Base-by-base conservation (phyloP, 768 basidiomycete species). In the Chalciporus chontae region DNA sequence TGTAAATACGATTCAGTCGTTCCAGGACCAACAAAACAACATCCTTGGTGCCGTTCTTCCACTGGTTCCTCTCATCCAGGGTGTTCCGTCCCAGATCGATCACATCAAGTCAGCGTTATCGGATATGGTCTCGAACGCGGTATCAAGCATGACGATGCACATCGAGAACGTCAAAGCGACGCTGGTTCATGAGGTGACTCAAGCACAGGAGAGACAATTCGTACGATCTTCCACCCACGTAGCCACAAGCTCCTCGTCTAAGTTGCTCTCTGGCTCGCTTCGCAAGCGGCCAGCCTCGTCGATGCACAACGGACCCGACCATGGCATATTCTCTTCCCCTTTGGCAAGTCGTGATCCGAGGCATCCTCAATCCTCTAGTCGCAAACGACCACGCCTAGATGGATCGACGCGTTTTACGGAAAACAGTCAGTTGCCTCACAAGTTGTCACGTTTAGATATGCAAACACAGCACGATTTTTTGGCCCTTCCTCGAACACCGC, bases 41-140 rank as follows among this genome's bases (percentile, higher is more conserved):
- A 27, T 66, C 32, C 51, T 87, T 2, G 61, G 78, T 19, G 69
- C 79, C 10, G 65, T 89, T 2, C 53, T 78, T 0, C 83, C 87
- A 7, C 64, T 89, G 14, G 64, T 84, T 3, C 84, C 86, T 23
- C 67, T 84, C 4, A 51, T 87, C 2, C 82, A 85, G 51, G 69
- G 79, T 8, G 55, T 87, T 17, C 79, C 84, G 1, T 62, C 77
- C 1, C 81, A 84, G 56, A 72, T 87, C 45, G 65, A 67, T 11
- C 60, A 59, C 29, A 50, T 59, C 45, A 67, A 61, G 48, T 15
- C 43, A 3, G 26, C 48, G 7, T 17, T 66, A 10, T 50, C 57
- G 0, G 59, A 61, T 18, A 47, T 47, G 54, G 52, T 68, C 8
- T 47, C 49, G 1, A 53, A 48, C 17, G 61, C 50, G 11, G 48